These are phyloP conservation scores for Astrephomene gubernaculifera DNA, from an alignment of 139 green algal genomes.

Conservation along the genomic window DNA sequence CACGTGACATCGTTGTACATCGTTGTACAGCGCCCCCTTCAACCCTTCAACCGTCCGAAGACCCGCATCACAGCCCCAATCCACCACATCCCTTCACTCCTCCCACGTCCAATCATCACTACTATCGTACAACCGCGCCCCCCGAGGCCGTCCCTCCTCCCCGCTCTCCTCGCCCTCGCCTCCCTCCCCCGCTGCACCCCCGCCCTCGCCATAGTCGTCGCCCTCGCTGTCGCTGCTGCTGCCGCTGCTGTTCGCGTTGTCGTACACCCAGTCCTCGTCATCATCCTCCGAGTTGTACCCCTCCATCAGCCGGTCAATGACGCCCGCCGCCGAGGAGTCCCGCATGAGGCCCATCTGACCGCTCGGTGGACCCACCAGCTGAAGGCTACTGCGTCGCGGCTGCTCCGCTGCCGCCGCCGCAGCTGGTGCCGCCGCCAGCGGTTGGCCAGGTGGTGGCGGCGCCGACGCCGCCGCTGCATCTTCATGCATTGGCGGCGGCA, in stretches of 20 bases:
- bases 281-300: background rate
- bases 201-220: background rate
- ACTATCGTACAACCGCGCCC: no score
- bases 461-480: background rate
- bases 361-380: background rate
- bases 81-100: no score
- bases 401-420: background rate
- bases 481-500: background rate
- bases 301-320: background rate
- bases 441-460: background rate
- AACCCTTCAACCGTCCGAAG: no score
- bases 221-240: background rate
- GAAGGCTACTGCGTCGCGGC: background rate
- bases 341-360: background rate
- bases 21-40: no score
- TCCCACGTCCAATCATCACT: no score
- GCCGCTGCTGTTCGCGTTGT: background rate
- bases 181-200: background rate
- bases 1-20: no score
- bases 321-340: background rate
- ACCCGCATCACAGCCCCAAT: no score
- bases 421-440: background rate
- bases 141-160: no score
- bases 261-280: slow-evolving; percentile 4
- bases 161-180: no score